Percentiles rank a stretch among this genome's conserved stretches.
phyloP scores from a whole-genome alignment of 176 grass and related monocot genomes.

The Urochloa ruziziensis region DNA sequence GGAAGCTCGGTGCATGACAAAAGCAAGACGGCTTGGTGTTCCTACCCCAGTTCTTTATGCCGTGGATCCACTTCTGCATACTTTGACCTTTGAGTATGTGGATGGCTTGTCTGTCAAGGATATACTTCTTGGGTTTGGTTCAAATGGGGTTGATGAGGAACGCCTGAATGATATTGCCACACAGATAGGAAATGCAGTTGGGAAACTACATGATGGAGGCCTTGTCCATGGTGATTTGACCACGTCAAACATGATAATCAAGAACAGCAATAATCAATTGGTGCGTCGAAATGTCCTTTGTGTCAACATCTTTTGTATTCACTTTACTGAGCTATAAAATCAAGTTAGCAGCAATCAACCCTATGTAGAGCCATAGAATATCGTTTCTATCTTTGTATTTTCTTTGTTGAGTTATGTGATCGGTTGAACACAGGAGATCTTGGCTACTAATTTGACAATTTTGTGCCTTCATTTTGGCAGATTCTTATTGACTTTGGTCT shows the following conservation, averaged over 20 bases:
- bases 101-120: slow-evolving; percentile 84
- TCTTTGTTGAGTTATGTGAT: background rate
- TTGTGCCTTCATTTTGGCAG: slow-evolving; percentile 44
- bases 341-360: background rate
- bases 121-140: slow-evolving; percentile 85
- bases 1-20: slow-evolving; percentile 98
- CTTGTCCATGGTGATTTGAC: slow-evolving; percentile 94
- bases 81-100: slow-evolving; percentile 85
- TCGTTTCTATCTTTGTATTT: background rate
- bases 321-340: background rate
- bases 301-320: background rate
- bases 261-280: slow-evolving; percentile 57
- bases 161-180: slow-evolving; percentile 59
- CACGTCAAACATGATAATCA: slow-evolving; percentile 96
- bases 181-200: slow-evolving; percentile 87
- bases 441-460: background rate
- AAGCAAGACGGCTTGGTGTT: slow-evolving; percentile 90
- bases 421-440: background rate
- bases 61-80: slow-evolving; percentile 68
- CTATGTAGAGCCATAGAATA: background rate
- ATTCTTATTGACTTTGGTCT: slow-evolving; percentile 98
- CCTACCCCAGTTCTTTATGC: slow-evolving; percentile 88
- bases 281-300: slow-evolving; percentile 34
- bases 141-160: slow-evolving; percentile 64
- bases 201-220: slow-evolving; percentile 87